Conservation (phyloP, 148 eudicot species). For the Chenopodium formosanum region DNA sequence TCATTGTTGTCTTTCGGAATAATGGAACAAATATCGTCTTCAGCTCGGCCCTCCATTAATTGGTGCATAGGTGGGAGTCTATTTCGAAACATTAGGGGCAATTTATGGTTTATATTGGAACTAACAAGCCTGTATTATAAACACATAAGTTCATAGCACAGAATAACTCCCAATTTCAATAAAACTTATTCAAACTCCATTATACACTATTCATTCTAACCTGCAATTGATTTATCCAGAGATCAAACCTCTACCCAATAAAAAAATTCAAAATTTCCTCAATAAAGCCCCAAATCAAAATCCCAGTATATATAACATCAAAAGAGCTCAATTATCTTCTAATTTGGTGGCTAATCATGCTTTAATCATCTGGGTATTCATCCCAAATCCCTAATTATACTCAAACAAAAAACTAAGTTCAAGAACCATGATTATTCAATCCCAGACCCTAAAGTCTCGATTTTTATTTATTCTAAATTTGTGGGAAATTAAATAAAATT, state of each 20-base stretch:
- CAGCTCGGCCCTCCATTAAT: not conserved
- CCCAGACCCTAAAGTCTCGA: not conserved
- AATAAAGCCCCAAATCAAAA: not conserved
- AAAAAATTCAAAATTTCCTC: conserved; percentile 11
- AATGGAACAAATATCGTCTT: not conserved
- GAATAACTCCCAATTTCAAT: not conserved
- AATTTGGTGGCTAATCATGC: not conserved
- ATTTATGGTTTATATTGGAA: not conserved
- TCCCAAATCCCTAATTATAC: not conserved
- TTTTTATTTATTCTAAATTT: not conserved
- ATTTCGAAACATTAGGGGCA: not conserved
- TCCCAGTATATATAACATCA: not conserved
- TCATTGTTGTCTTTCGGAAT: not conserved
- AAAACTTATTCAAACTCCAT: not conserved
- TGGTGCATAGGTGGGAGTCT: too few species aligned
- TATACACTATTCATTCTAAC: not conserved
- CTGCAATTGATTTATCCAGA: not conserved
- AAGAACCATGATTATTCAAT: not conserved
- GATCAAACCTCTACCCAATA: not conserved
- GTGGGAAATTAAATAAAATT: not conserved
- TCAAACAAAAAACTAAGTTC: not conserved
- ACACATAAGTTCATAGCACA: not conserved
- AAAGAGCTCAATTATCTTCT: not conserved
- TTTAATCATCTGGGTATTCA: not conserved
- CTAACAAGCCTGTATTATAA: not conserved